Percentiles rank a stretch among this genome's conserved stretches.
These are phyloP conservation scores for Extremus antarcticus DNA, from an alignment of 495 filamentous ascomycete genomes.

Conservation along the genomic window DNA sequence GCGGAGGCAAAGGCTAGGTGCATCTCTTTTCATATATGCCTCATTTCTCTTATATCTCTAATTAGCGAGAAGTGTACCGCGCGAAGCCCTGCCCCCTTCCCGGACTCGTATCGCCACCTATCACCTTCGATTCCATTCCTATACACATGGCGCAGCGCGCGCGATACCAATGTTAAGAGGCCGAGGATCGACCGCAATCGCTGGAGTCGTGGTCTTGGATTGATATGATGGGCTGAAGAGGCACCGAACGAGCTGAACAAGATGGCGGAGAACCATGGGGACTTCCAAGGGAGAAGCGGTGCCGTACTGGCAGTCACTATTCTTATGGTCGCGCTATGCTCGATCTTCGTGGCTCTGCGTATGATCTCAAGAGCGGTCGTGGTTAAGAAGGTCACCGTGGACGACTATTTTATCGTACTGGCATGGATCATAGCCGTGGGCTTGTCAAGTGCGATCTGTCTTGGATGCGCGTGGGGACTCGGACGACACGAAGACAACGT, in stretches of 20 bases:
- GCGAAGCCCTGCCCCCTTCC: too few relatives aligned
- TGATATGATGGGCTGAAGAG: not conserved
- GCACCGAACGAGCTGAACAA: not conserved
- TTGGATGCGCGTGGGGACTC: slow-evolving; percentile 57
- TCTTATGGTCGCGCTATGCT: slow-evolving; percentile 53
- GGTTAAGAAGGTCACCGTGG: slow-evolving; percentile 53
- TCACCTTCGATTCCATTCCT: too few relatives aligned
- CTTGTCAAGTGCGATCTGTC: slow-evolving; percentile 65
- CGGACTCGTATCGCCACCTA: too few relatives aligned
- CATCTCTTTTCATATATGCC: too few relatives aligned
- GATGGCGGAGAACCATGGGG: slow-evolving; percentile 13
- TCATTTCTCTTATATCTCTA: too few relatives aligned
- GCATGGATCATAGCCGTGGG: slow-evolving; percentile 75
- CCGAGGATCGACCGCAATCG: too few relatives aligned
- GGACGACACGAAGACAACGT: slow-evolving; percentile 66
- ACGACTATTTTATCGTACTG: slow-evolving; percentile 76
- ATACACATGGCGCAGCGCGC: too few relatives aligned
- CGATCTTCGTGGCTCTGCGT: slow-evolving; percentile 60
- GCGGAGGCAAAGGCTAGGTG: too few relatives aligned
- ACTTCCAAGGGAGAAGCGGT: slow-evolving; percentile 38
- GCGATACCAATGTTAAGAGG: too few relatives aligned
- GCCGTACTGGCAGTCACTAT: slow-evolving; percentile 66
- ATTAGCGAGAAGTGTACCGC: too few relatives aligned
- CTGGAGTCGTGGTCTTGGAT: too few relatives aligned
- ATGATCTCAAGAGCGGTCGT: slow-evolving; percentile 63